Base-by-base conservation (phyloP, 805 yeast species). In the Kazachstania martiniae region DNA sequence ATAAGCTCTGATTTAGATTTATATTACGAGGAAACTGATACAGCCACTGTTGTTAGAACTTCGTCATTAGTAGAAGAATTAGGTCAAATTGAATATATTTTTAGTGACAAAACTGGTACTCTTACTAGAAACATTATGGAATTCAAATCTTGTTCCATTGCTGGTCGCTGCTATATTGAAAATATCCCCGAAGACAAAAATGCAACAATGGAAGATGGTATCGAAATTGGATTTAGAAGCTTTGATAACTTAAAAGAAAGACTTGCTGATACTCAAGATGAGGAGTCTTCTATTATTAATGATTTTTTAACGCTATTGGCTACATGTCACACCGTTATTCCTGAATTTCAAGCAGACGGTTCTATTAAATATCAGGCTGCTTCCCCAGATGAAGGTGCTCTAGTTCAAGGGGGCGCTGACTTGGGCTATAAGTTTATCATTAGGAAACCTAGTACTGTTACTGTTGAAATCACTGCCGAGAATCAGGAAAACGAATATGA, bases 321-420 rank as follows among this genome's bases (percentile, higher is more conserved):
- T 25, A 76, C 94, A 0, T 91, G 98, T 55, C 99, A 91, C 50
- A 93, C 99, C 0, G 99, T 91, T 25, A 91, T 91, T 40, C 99
- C 99, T 0, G 98, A 91, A 55, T 63, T 70, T 13, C 68, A 67
- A 38, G 75, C 66, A 1, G 63, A 62, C 35, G 83, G 81, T 0
- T 44, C 66, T 3, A 77, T 91, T 41, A 87, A 84, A 54, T 91
- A 93, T 55, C 99, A 91, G 59, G 98, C 99, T 1, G 95, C 98
- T 0, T 87, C 97, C 0, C 98, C 98, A 0, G 99, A 91, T 62
- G 98, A 93, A 63, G 98, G 98, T 32, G 99, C 99, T 0, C 66
- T 91, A 39, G 99, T 91, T 2, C 86, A 87, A 47, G 99, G 99
- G 37, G 97, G 95, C 12, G 91, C 96, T 0, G 66, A 65, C 48